Percentiles rank a stretch among this genome's conserved stretches.
These are phyloP conservation scores for Holtermanniella nyarrowii DNA, from an alignment of 768 basidiomycete species.

Conservation along the genomic window DNA sequence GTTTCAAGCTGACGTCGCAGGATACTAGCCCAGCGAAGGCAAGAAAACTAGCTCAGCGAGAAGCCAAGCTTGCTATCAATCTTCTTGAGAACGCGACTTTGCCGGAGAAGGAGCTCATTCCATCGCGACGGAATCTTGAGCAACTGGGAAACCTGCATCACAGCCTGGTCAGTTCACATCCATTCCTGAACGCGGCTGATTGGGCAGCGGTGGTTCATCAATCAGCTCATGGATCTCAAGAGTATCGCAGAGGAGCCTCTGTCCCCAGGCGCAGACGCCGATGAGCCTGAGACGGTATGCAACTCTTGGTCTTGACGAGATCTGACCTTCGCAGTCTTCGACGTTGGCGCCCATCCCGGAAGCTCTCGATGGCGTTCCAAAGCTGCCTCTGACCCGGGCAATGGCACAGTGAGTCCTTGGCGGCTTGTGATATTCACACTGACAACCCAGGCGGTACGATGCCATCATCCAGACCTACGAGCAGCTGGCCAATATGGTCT, in stretches of 20 bases:
- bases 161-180: slow-evolving; percentile 58
- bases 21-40: not conserved
- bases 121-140: slow-evolving; percentile 60
- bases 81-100: slow-evolving; percentile 53
- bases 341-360: slow-evolving; percentile 20
- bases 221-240: slow-evolving; percentile 60
- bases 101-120: slow-evolving; percentile 56
- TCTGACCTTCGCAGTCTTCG: not conserved
- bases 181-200: slow-evolving; percentile 2
- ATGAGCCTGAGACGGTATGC: not conserved
- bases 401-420: slow-evolving; percentile 85
- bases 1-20: not conserved
- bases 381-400: slow-evolving; percentile 69
- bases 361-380: slow-evolving; percentile 48
- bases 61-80: slow-evolving; percentile 66
- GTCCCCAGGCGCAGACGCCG: slow-evolving; percentile 10
- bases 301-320: not conserved
- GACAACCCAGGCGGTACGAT: slow-evolving; percentile 63
- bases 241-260: slow-evolving; percentile 49
- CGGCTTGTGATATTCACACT: not conserved
- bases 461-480: slow-evolving; percentile 82
- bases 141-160: slow-evolving; percentile 70
- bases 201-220: slow-evolving; percentile 70
- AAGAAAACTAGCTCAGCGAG: slow-evolving; percentile 56
- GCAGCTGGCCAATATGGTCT: slow-evolving; percentile 72